These are phyloP conservation scores for Nemania sp. DNA, from an alignment of 2,329 filamentous ascomycete species.

Conservation along the genomic window DNA sequence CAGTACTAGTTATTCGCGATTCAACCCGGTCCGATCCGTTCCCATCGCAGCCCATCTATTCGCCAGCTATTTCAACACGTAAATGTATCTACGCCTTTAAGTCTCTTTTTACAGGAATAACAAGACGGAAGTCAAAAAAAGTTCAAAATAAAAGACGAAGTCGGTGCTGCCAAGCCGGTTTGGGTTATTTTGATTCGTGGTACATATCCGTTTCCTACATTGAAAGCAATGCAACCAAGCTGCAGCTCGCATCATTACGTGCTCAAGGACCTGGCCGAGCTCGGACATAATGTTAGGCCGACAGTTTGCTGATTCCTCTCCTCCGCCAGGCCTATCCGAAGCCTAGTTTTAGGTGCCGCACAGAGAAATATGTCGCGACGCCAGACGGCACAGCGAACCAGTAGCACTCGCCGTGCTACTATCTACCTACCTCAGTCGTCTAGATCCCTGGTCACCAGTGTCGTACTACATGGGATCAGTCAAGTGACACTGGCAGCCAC, in stretches of 20 bases:
- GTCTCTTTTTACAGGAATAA: not conserved
- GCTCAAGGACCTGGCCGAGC: not conserved
- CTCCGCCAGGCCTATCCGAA: not conserved
- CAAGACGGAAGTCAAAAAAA: conserved; percentile 1
- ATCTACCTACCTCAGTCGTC: no score
- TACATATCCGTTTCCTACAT: not conserved
- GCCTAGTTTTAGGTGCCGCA: not conserved
- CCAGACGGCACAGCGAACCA: not conserved
- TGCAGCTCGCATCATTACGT: conserved; percentile 6
- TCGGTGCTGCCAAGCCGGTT: not conserved
- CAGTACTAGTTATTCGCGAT: not conserved
- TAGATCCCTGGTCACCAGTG: not conserved
- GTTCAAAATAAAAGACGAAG: not conserved
- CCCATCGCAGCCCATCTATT: not conserved
- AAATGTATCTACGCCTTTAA: conserved; percentile 15
- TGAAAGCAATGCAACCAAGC: not conserved
- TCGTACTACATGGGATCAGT: conserved; percentile 9
- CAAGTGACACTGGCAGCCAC: conserved; percentile 15
- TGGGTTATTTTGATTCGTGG: not conserved
- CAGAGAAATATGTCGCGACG: not conserved
- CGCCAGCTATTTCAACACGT: not conserved
- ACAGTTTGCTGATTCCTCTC: not conserved
- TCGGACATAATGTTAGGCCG: not conserved
- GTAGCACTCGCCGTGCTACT: conserved; percentile 3
- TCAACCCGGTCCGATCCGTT: not conserved